A percentile compares a stretch with the other conserved stretches of the same genome.
phyloP scores from a whole-genome alignment of 2,329 filamentous ascomycete species.

The Zarea fungicola region DNA sequence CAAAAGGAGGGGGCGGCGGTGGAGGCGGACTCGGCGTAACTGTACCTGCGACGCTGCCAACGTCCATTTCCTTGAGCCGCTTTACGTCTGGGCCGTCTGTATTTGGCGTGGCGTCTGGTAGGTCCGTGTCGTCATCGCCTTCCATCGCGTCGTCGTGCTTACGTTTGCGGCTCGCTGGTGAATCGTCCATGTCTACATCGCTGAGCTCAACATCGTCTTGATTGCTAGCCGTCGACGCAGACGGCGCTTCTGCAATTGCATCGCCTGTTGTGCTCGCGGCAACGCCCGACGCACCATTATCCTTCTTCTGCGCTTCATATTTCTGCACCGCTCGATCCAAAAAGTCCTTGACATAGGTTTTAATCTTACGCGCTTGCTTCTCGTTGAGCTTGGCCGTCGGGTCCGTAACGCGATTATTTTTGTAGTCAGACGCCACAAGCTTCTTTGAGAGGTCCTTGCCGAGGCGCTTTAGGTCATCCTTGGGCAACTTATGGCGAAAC shows the following conservation, averaged over 20 bases:
- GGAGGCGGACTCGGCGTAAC: constrained; percentile 37
- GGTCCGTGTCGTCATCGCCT: constrained; percentile 29
- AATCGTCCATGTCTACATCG: constrained; percentile 41
- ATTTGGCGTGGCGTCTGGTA: constrained; percentile 38
- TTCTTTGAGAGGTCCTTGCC: constrained; percentile 74
- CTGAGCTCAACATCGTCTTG: constrained; percentile 27
- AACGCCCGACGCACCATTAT: constrained; percentile 46
- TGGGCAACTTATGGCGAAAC: constrained; percentile 80
- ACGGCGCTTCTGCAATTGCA: constrained; percentile 35
- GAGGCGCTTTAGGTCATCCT: constrained; percentile 63
- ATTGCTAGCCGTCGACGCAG: constrained; percentile 24
- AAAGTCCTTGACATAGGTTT: constrained; percentile 76
- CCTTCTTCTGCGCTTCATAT: constrained; percentile 62
- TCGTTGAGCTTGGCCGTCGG: constrained; percentile 65
- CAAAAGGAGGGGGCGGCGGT: constrained; percentile 44
- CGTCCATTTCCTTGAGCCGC: constrained; percentile 44
- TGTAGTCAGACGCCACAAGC: constrained; percentile 86
- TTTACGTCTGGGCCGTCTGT: constrained; percentile 53
- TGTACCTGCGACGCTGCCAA: constrained; percentile 23
- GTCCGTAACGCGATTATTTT: constrained; percentile 78
- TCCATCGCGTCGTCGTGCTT: constrained; percentile 52
- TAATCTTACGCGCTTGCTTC: constrained; percentile 77
- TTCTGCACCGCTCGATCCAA: constrained; percentile 82
- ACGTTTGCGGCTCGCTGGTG: constrained; percentile 54
- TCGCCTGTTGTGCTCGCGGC: constrained; percentile 42